Evolutionary conservation across 495 filamentous ascomycete genomes (phyloP).

Genomic region (Penicillium crystallinum): DNA sequence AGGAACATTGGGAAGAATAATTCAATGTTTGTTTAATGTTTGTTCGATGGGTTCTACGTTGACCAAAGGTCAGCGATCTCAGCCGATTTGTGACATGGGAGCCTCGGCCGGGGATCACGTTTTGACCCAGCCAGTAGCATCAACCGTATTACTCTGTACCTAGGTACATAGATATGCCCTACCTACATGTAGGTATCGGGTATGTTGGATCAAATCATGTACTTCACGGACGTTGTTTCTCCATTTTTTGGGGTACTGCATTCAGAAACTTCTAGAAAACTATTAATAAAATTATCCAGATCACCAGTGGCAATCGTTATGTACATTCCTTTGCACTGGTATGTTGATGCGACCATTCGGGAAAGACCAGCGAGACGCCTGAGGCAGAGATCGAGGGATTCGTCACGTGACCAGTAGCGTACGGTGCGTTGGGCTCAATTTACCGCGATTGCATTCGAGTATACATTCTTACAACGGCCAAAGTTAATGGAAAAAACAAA

Average conservation of each 20-base stretch:
- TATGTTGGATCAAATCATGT: too few relatives aligned
- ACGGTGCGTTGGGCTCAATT: not conserved
- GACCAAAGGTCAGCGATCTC: not conserved
- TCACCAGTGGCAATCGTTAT: not conserved
- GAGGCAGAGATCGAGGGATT: not conserved
- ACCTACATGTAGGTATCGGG: too few relatives aligned
- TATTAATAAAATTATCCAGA: not conserved
- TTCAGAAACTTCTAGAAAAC: not conserved
- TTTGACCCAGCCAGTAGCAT: slow-evolving; percentile 1
- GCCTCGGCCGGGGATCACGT: not conserved
- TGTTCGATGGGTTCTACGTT: too few relatives aligned
- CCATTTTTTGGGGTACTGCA: not conserved
- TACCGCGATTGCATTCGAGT: not conserved
- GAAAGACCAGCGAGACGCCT: not conserved
- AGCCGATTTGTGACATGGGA: not conserved
- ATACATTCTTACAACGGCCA: not conserved
- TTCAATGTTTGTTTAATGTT: too few relatives aligned
- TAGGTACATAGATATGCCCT: too few relatives aligned
- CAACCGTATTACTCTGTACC: too few relatives aligned
- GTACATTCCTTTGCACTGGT: not conserved
- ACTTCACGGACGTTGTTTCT: not conserved
- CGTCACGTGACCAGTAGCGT: too few relatives aligned
- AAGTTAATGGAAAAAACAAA: not conserved
- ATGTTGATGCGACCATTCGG: not conserved
- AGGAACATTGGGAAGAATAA: not conserved